Evolutionary conservation across 1,139 yeast species (phyloP), one percentile per base, ranked within the genome.

Genomic region (Hemisphaericaspora subhashii): DNA sequence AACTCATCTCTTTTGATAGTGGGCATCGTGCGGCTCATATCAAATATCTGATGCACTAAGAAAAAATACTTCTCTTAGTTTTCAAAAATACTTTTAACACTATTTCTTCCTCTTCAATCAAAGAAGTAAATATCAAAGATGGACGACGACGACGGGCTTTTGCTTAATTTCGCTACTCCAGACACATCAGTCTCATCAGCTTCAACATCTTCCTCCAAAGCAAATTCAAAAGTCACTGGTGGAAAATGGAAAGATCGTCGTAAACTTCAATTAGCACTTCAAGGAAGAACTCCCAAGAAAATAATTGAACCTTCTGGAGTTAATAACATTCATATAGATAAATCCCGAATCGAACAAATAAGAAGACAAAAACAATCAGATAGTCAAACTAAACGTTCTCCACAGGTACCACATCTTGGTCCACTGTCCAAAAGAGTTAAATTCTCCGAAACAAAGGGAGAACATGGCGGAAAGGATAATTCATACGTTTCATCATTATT

Each of bases 231-330:
- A 48, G 69, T 77, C 4, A 68, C 74, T 6, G 92, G 94, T 22
- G 94, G 94, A 6, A 74, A 74, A 52, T 86, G 95, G 95, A 83
- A 78, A 51, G 95, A 86, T 44, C 73, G 95, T 46, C 70, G 94
- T 50, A 77, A 75, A 53, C 71, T 73, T 33, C 79, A 77, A 52
- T 63, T 79, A 40, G 57, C 65, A 15, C 49, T 67, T 33, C 71
- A 67, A 51, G 81, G 81, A 17, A 64, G 79, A 55, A 47, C 51
- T 20, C 60, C 55, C 39, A 63, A 57, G 35, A 54, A 51, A n/a
- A 55, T 53, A 35, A 46, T 50, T 2, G 52, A 49, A 8, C 55
- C 58, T 8, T 55, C 68, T 16, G 73, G 72, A 7, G 69, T 63
- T n/a, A 72, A 72, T 45, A 60, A 61, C 40, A 60, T 64, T 34